Percentiles rank a stretch among this genome's conserved stretches.
Evolutionary conservation across 2,329 filamentous ascomycete genomes (phyloP).

Genomic region (Ophiostoma sp.): DNA sequence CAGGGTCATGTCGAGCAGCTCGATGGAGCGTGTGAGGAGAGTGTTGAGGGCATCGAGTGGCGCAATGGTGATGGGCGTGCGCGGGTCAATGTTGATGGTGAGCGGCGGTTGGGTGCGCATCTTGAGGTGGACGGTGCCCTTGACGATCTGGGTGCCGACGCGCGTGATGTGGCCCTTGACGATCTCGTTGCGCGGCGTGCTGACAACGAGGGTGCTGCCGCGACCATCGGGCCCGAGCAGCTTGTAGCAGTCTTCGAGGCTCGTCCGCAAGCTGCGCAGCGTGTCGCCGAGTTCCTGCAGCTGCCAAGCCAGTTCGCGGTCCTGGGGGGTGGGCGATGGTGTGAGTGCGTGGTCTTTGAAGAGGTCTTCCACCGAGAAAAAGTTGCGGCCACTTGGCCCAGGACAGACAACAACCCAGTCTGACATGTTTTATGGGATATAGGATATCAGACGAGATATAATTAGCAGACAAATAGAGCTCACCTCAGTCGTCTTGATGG

Average conservation of each 20-base stretch:
- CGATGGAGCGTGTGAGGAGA: constrained; percentile 76
- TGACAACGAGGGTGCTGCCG: constrained; percentile 75
- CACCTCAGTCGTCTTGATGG: constrained; percentile 49
- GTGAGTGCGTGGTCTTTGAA: constrained; percentile 25
- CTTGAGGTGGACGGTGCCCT: constrained; percentile 75
- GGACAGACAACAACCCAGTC: constrained; percentile 22
- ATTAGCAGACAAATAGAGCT: constrained; percentile 26
- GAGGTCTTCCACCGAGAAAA: neutral
- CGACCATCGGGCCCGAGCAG: constrained; percentile 51
- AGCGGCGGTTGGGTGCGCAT: constrained; percentile 60
- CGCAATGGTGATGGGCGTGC: constrained; percentile 54
- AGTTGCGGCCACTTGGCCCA: neutral
- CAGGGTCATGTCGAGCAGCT: constrained; percentile 72
- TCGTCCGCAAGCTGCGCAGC: constrained; percentile 51
- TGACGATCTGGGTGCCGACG: constrained; percentile 83
- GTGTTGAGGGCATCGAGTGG: constrained; percentile 67
- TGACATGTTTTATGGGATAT: neutral
- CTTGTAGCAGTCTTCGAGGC: constrained; percentile 82
- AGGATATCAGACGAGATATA: too few species aligned
- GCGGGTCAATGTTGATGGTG: constrained; percentile 45
- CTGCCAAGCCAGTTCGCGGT: constrained; percentile 53
- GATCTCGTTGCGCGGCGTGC: constrained; percentile 77
- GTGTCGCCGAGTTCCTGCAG: constrained; percentile 45
- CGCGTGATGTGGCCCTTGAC: constrained; percentile 91
- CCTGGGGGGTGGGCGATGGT: constrained; percentile 37